These are phyloP conservation scores for Pisolithus marmoratus DNA, from an alignment of 768 basidiomycete genomes.

Conservation along the genomic window DNA sequence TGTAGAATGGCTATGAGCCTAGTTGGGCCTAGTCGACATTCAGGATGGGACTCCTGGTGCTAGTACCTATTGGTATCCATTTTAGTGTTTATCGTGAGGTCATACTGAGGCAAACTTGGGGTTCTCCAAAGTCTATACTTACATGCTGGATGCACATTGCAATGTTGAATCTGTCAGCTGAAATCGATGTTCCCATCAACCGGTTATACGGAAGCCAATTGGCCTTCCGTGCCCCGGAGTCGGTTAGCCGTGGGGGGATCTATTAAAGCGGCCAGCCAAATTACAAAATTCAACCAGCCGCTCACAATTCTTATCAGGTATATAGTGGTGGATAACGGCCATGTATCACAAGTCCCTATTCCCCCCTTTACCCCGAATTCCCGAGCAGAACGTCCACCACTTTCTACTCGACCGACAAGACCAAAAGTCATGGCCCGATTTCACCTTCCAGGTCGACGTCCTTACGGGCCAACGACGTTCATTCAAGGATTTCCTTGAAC, in stretches of 20 bases:
- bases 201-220: background rate
- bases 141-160: background rate
- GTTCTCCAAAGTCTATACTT: background rate
- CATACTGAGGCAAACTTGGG: too few relatives aligned
- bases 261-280: background rate
- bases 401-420: constrained; percentile 50
- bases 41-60: too few relatives aligned
- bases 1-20: too few relatives aligned
- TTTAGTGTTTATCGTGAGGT: background rate
- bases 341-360: constrained; percentile 59
- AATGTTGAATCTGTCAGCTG: background rate
- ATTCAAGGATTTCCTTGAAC: constrained; percentile 44
- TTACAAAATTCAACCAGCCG: background rate
- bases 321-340: background rate
- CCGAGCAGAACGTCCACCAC: constrained; percentile 51
- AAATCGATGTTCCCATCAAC: background rate
- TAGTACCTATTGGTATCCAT: too few relatives aligned
- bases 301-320: background rate
- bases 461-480: constrained; percentile 41
- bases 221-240: background rate
- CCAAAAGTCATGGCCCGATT: constrained; percentile 51
- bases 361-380: constrained; percentile 44
- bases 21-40: too few relatives aligned
- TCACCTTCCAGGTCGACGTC: constrained; percentile 50
- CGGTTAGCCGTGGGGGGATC: background rate